Percentiles rank a stretch among this genome's conserved stretches.
Evolutionary conservation across 306 rosid genomes (phyloP).

Genomic region (Prunus persica): DNA sequence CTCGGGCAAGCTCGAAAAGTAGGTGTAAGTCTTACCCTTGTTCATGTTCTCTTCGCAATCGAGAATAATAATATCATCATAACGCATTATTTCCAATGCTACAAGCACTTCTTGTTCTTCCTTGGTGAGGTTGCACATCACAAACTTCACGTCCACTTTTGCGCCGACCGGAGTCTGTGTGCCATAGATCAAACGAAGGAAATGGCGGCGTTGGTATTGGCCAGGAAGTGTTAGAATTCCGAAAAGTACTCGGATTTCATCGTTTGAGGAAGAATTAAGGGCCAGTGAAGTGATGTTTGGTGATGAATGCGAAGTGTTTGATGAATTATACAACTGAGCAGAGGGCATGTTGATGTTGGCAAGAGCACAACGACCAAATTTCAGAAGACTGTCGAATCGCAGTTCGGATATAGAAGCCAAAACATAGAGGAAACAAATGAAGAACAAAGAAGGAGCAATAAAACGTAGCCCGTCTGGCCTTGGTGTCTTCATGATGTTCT

Average conservation of each 20-base stretch:
- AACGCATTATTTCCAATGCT: slow-evolving; percentile 72
- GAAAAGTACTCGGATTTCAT: slow-evolving; percentile 66
- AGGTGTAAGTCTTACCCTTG: slow-evolving; percentile 80
- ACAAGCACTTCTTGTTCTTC: slow-evolving; percentile 75
- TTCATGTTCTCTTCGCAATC: slow-evolving; percentile 92
- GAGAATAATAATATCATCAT: slow-evolving; percentile 79
- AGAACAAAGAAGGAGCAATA: slow-evolving; percentile 38
- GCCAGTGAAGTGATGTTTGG: neutral
- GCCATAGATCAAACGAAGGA: slow-evolving; percentile 84
- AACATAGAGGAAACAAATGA: slow-evolving; percentile 62
- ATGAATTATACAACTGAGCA: neutral
- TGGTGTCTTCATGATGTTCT: slow-evolving; percentile 26
- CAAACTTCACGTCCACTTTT: slow-evolving; percentile 71
- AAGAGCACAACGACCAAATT: slow-evolving; percentile 38
- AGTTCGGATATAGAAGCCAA: slow-evolving; percentile 66
- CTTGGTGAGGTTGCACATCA: slow-evolving; percentile 88
- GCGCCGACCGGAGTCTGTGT: slow-evolving; percentile 49
- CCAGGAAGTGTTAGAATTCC: slow-evolving; percentile 88
- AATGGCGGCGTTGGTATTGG: slow-evolving; percentile 88
- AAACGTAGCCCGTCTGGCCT: slow-evolving; percentile 44
- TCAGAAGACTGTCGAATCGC: slow-evolving; percentile 41
- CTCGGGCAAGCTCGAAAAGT: slow-evolving; percentile 68
- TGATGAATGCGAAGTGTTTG: neutral
- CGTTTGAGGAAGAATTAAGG: slow-evolving; percentile 14
- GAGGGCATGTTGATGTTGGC: neutral